Conservation (phyloP, 225 moss, liverwort and hornwort genomes). For the Pseudoscleropodium purum region DNA sequence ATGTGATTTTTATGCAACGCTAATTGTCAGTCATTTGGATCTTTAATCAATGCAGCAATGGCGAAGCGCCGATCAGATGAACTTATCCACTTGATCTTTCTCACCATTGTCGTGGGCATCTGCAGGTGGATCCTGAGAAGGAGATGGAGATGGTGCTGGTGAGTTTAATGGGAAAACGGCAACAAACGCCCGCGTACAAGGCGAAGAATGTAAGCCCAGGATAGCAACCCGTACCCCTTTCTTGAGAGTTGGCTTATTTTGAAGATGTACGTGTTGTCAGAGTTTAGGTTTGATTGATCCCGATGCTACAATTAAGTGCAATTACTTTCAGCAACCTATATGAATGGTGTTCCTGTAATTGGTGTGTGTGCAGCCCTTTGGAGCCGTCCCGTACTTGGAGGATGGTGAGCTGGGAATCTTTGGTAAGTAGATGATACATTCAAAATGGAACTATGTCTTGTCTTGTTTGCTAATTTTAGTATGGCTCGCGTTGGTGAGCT, state of each 20-base stretch:
- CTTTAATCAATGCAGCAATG: neutral
- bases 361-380: conserved; percentile 23
- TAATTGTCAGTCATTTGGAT: neutral
- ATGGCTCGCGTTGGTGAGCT: neutral
- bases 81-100: neutral
- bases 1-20: neutral
- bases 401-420: conserved; percentile 3
- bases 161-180: neutral
- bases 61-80: neutral
- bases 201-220: conserved; percentile 19
- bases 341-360: neutral
- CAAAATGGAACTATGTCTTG: neutral
- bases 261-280: neutral
- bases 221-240: no score
- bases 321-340: neutral
- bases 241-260: neutral
- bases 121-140: conserved; percentile 25
- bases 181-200: neutral
- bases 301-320: neutral
- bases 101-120: neutral
- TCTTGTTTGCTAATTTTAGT: neutral
- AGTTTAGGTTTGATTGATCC: neutral
- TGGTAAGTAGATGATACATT: neutral
- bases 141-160: conserved; percentile 24
- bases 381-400: conserved; percentile 9